A percentile compares a stretch with the other conserved stretches of the same genome.
phyloP scores from a whole-genome alignment of 1,284 basidiomycete genomes.

The Clitocybe nebularis region DNA sequence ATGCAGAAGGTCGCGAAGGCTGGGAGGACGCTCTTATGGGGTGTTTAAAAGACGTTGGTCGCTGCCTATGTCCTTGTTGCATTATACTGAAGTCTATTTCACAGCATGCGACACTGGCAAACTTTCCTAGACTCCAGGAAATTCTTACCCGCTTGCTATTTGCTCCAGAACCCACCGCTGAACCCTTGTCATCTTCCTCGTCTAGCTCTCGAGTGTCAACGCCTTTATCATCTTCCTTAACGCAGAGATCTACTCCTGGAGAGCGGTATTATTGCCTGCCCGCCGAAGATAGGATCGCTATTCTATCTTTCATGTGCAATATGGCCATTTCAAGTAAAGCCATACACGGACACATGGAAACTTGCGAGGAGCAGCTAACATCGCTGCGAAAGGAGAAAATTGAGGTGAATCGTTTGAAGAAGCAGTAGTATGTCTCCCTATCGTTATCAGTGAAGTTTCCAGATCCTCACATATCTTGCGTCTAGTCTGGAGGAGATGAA shows the following conservation, averaged over 20 bases:
- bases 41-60: constrained; percentile 79
- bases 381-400: constrained; percentile 94
- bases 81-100: no score
- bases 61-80: no score
- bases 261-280: constrained; percentile 75
- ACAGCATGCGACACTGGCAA: constrained; percentile 75
- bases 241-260: constrained; percentile 48
- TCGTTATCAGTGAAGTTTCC: constrained; percentile 2
- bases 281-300: constrained; percentile 77
- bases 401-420: constrained; percentile 86
- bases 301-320: constrained; percentile 87
- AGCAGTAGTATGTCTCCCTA: constrained; percentile 63
- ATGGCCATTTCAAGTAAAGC: constrained; percentile 87
- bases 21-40: constrained; percentile 88
- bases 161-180: constrained; percentile 45
- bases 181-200: constrained; percentile 36
- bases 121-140: constrained; percentile 72
- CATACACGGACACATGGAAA: constrained; percentile 86
- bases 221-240: constrained; percentile 32
- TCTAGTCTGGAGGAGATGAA: constrained; percentile 72
- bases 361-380: constrained; percentile 85
- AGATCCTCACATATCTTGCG: constrained; percentile 13
- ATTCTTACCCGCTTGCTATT: constrained; percentile 78
- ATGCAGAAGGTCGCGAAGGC: constrained; percentile 62
- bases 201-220: constrained; percentile 43